These are phyloP conservation scores for Pyronema omphalodes DNA, from an alignment of 495 filamentous ascomycete species.

Conservation along the genomic window DNA sequence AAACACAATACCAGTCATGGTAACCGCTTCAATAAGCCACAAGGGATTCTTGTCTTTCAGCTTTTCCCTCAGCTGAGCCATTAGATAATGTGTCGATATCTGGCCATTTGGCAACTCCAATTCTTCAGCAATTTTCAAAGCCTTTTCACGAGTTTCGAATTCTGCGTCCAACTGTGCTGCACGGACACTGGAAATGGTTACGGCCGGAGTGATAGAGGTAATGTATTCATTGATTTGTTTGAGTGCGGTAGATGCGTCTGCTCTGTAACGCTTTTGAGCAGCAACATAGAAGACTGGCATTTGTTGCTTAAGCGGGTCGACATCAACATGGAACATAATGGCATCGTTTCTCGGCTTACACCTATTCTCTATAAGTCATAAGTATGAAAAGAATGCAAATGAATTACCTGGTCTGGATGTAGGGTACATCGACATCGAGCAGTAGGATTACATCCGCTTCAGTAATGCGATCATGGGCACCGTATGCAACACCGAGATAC, in stretches of 20 bases:
- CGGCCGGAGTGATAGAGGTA: conserved; percentile 14
- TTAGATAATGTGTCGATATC: conserved; percentile 10
- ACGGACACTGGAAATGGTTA: neutral
- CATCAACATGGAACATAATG: conserved; percentile 64
- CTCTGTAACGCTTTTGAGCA: conserved; percentile 55
- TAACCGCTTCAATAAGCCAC: conserved; percentile 67
- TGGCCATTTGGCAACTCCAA: conserved; percentile 23
- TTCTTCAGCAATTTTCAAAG: neutral
- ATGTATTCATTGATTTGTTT: conserved; percentile 45
- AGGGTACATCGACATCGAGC: conserved; percentile 67
- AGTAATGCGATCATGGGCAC: conserved; percentile 52
- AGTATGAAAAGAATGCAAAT: neutral
- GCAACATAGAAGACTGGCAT: conserved; percentile 71
- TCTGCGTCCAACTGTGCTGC: neutral
- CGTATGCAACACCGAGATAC: conserved; percentile 57
- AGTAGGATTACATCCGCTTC: conserved; percentile 74
- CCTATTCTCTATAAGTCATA: neutral
- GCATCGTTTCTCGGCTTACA: conserved; percentile 26
- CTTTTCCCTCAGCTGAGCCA: neutral
- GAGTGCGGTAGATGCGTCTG: conserved; percentile 50
- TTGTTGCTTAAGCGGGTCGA: conserved; percentile 72
- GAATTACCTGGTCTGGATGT: conserved; percentile 42
- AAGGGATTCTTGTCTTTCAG: neutral
- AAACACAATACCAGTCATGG: conserved; percentile 49
- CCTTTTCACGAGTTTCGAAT: neutral